These are phyloP conservation scores for Polyporus tsugae DNA, from an alignment of 1,284 basidiomycete species.

Conservation along the genomic window DNA sequence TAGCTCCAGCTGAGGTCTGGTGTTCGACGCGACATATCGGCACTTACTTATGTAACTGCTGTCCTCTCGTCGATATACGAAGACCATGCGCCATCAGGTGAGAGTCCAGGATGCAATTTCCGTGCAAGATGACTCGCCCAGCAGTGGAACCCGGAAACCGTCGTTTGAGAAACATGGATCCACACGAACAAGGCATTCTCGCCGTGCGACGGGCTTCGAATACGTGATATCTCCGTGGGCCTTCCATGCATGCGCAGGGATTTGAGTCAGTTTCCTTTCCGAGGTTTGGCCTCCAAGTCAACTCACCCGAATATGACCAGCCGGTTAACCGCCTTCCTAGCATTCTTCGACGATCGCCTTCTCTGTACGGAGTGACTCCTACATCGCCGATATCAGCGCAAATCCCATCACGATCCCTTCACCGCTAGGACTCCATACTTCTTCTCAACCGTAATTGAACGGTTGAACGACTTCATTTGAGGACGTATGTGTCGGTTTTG, in stretches of 20 bases:
- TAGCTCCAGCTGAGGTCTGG: not conserved
- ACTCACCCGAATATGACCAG: not conserved
- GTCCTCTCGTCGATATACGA: not conserved
- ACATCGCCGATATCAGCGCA: not conserved
- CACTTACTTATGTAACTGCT: not conserved
- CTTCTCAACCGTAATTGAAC: too few species aligned
- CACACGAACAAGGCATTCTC: not conserved
- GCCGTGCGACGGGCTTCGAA: not conserved
- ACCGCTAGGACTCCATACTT: not conserved
- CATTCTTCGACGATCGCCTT: not conserved
- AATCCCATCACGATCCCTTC: not conserved
- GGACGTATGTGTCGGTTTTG: too few species aligned
- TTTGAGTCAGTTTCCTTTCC: not conserved
- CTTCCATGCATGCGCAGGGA: not conserved
- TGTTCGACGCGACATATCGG: not conserved
- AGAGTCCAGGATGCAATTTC: not conserved
- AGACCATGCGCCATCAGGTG: not conserved
- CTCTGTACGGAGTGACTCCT: not conserved
- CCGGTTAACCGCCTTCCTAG: not conserved
- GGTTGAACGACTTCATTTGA: too few species aligned
- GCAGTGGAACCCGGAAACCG: not conserved
- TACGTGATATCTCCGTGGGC: not conserved
- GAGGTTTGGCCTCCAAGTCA: not conserved
- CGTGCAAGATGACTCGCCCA: not conserved
- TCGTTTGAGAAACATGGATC: conserved; percentile 1